Base-by-base conservation (phyloP, 2,329 filamentous ascomycete species). In the Teratosphaeria nubilosa region DNA sequence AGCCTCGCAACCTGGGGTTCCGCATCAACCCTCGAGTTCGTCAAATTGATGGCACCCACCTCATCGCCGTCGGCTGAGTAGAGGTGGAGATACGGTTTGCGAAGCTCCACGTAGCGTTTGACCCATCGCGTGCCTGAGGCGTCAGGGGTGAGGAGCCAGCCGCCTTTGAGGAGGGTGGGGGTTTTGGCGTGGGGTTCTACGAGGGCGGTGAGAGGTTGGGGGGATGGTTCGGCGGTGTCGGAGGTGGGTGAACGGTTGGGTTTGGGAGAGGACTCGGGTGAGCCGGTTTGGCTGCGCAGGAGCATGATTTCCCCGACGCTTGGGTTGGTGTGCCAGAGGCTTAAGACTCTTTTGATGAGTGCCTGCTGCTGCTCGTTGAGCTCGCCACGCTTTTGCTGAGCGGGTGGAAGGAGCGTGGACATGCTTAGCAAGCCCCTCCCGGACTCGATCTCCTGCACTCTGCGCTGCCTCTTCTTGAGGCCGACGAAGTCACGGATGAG, bases 51-150 rank as follows among this genome's bases (percentile, higher is more conserved):
- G 10, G 94, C 86, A 56, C 87, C 90, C 52, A 96, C 82, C 73
- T 96, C 92, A 65, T 97, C 94, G 20, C 92, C 91, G 5, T 95
- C 88, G 0, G 86, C 84, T 25, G 84, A 88, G 74, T 97, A 90
- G 37, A 99, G 83, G 72, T 97, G 91, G 56, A 99, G 80, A 70
- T 97, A 99, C 0, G 94, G 94, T 56, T 88, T 82, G 32, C 94
- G 84, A 30, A 99, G 82, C 74, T 99, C 94, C 54, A 96, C 90
- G 69, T 95, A 97, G 50, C 92, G 86, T 66, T 91, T 90, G 30
- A 94, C 82, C 94, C 94, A 99, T 61, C 87, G 84, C 24, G 86
- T 88, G 37, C 86, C 89, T 48, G 88, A 86, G 58, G 84, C 85
- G 56, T 89, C 86, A 57, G 85, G 86, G 2, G 89, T 88, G 51